Conservation (phyloP, 495 filamentous ascomycete genomes). For the Neurospora sp. region DNA sequence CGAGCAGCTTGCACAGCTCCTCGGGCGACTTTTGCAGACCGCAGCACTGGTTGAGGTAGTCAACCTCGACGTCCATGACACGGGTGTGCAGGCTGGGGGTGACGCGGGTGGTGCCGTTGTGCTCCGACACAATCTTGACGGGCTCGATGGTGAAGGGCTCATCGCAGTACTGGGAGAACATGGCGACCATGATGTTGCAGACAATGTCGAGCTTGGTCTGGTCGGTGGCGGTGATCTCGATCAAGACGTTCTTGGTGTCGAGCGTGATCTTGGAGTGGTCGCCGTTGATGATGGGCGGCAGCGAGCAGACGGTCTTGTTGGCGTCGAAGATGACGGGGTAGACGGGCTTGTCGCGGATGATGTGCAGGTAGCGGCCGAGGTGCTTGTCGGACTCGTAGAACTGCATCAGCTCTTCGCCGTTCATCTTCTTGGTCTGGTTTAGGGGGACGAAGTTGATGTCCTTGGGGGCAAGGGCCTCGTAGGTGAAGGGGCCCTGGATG, state of each 20-base stretch:
- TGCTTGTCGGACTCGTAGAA: conserved; percentile 92
- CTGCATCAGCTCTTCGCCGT: conserved; percentile 79
- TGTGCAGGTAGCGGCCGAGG: conserved; percentile 74
- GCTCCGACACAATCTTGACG: conserved; percentile 77
- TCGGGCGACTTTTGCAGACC: conserved; percentile 64
- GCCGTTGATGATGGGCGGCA: conserved; percentile 96
- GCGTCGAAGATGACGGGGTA: conserved; percentile 97
- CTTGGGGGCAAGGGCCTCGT: conserved; percentile 85
- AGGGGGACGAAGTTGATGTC: conserved; percentile 85
- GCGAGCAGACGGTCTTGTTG: conserved; percentile 76
- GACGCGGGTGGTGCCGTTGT: conserved; percentile 74
- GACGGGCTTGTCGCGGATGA: conserved; percentile 84
- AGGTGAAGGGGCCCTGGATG: conserved; percentile 89
- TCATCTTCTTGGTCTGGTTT: conserved; percentile 83
- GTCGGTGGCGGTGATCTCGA: conserved; percentile 96
- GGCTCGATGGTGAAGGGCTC: conserved; percentile 91
- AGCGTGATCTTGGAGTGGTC: conserved; percentile 92
- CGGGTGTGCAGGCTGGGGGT: conserved; percentile 71
- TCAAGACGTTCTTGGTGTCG: conserved; percentile 84
- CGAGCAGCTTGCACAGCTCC: conserved; percentile 64
- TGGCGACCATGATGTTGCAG: conserved; percentile 85
- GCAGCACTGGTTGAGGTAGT: conserved; percentile 87
- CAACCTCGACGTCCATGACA: conserved; percentile 67
- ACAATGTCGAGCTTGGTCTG: conserved; percentile 95
- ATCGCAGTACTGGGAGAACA: conserved; percentile 90